Percentiles rank a stretch among this genome's conserved stretches.
phyloP scores from a whole-genome alignment of 2,329 filamentous ascomycete species.

The Phialophora chinensis region DNA sequence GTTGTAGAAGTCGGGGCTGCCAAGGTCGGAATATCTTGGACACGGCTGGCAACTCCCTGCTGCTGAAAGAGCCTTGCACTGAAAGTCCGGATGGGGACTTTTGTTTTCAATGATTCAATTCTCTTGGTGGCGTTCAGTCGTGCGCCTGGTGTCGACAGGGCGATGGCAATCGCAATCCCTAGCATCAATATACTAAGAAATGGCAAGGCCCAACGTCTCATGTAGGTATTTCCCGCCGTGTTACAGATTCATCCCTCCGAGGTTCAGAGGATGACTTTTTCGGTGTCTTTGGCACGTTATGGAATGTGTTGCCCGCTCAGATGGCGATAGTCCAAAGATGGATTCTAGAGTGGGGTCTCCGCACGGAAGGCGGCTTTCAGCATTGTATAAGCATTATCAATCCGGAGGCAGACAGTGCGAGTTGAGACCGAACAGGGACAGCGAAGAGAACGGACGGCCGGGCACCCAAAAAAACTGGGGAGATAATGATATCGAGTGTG shows the following conservation, averaged over 20 bases:
- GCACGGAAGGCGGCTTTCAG: neutral
- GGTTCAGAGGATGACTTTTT: neutral
- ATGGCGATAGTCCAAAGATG: neutral
- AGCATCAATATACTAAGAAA: conserved; percentile 15
- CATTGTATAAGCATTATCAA: neutral
- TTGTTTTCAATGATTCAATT: neutral
- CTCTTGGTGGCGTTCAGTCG: conserved; percentile 3
- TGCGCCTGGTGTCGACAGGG: neutral
- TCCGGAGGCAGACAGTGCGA: neutral
- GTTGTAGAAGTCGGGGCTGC: neutral
- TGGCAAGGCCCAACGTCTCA: conserved; percentile 11
- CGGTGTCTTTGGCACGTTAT: neutral
- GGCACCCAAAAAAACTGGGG: neutral
- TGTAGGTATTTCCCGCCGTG: neutral
- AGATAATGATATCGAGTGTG: conserved; percentile 2
- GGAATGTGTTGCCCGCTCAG: neutral
- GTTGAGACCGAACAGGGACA: neutral
- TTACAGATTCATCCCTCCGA: neutral
- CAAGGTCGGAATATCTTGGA: neutral
- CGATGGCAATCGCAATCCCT: conserved; percentile 12
- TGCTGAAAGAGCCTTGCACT: neutral
- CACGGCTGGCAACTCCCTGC: neutral
- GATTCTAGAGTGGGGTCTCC: neutral
- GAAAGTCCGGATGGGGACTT: neutral
- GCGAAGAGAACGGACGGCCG: neutral